Percentiles rank a stretch among this genome's conserved stretches.
Evolutionary conservation across 169 alveolate genomes (phyloP).

Genomic region (Plasmodium cynomolgi): DNA sequence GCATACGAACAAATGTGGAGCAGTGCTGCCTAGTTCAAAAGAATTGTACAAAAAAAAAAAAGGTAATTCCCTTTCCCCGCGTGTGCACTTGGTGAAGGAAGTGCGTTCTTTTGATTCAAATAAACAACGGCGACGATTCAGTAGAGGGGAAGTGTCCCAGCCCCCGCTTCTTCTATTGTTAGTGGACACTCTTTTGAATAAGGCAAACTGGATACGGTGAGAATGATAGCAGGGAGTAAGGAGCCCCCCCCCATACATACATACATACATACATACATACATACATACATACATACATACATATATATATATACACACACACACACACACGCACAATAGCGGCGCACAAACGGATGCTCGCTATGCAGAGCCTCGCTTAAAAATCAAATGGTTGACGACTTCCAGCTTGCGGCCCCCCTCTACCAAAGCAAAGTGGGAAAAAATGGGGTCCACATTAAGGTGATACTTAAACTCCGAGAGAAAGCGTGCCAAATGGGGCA

Average conservation of each 20-base stretch:
- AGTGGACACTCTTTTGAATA: too few species aligned
- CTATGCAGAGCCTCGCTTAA: background rate
- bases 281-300: background rate
- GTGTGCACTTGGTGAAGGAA: too few species aligned
- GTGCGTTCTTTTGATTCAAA: too few species aligned
- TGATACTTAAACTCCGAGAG: slow-evolving; percentile 33
- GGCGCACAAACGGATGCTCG: background rate
- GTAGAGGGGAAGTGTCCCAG: too few species aligned
- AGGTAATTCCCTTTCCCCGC: background rate
- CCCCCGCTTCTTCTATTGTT: too few species aligned
- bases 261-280: background rate
- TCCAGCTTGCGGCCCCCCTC: background rate
- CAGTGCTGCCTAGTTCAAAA: background rate
- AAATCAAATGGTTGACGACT: slow-evolving; percentile 35
- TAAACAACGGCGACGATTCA: too few species aligned
- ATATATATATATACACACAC: background rate
- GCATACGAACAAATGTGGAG: background rate
- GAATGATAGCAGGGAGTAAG: background rate
- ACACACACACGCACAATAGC: background rate
- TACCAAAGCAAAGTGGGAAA: slow-evolving; percentile 11
- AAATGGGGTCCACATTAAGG: slow-evolving; percentile 27
- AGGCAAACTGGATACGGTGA: too few species aligned
- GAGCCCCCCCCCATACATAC: background rate
- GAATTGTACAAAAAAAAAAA: background rate
- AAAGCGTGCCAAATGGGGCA: background rate